Percentiles rank a stretch among this genome's conserved stretches.
phyloP scores from a whole-genome alignment of 495 filamentous ascomycete species.

The Tuber aestivum region DNA sequence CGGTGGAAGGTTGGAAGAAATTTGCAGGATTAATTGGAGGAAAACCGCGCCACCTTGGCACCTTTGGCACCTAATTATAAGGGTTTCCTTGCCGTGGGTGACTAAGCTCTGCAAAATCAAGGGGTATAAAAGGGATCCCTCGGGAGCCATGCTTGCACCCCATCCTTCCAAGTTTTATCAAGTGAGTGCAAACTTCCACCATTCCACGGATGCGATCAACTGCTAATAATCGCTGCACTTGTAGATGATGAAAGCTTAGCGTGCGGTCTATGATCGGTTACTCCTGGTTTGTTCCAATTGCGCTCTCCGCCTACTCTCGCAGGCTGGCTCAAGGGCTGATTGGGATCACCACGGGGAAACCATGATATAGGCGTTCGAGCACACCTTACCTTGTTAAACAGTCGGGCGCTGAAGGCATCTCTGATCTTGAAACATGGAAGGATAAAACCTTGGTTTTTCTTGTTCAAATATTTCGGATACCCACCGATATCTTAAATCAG shows the following conservation, averaged over 20 bases:
- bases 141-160: slow-evolving; percentile 53
- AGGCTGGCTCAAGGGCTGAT: slow-evolving; percentile 80
- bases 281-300: slow-evolving; percentile 51
- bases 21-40: not conserved
- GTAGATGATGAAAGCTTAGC: slow-evolving; percentile 99
- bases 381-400: slow-evolving; percentile 90
- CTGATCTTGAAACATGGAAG: slow-evolving; percentile 65
- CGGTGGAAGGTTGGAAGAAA: not conserved
- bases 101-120: slow-evolving; percentile 12
- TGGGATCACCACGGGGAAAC: slow-evolving; percentile 59
- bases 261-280: slow-evolving; percentile 81
- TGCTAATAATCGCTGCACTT: slow-evolving; percentile 46
- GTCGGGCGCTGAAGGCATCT: slow-evolving; percentile 98
- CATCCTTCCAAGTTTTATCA: slow-evolving; percentile 98
- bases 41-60: not conserved
- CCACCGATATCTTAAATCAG: not conserved
- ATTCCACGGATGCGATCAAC: not conserved
- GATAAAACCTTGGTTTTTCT: slow-evolving; percentile 13
- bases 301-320: slow-evolving; percentile 66
- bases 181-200: slow-evolving; percentile 55
- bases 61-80: not conserved
- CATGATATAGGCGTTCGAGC: slow-evolving; percentile 97
- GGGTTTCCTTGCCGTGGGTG: slow-evolving; percentile 9
- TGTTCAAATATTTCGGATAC: not conserved
- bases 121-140: slow-evolving; percentile 11